These are phyloP conservation scores for Saccharum officinarum DNA, from an alignment of 176 grass and related monocot genomes.

Conservation along the genomic window DNA sequence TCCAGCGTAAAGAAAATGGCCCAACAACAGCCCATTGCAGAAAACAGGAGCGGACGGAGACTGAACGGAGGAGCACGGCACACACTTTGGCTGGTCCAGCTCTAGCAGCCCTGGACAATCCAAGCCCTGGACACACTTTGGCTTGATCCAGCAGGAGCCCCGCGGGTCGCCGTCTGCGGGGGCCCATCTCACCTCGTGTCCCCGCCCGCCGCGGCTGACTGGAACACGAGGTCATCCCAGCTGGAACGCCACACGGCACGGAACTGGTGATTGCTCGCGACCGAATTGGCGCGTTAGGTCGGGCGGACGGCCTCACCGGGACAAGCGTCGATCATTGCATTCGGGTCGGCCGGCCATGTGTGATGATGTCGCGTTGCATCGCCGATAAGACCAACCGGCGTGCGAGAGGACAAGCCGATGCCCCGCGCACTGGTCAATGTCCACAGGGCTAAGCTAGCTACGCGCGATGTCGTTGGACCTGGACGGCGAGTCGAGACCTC, in stretches of 20 bases:
- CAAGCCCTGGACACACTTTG: too few relatives aligned
- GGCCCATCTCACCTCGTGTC: too few relatives aligned
- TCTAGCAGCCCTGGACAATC: too few relatives aligned
- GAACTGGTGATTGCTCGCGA: background rate
- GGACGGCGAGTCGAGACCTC: background rate
- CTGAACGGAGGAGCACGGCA: too few relatives aligned
- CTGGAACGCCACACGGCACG: background rate
- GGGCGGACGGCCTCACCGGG: background rate
- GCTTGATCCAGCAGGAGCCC: too few relatives aligned
- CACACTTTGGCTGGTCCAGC: too few relatives aligned
- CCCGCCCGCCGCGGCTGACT: too few relatives aligned
- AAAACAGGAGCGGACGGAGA: background rate
- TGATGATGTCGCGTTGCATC: background rate
- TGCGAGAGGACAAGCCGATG: background rate
- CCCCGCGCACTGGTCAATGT: conserved; percentile 36
- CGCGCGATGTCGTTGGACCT: background rate
- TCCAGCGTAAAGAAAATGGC: too few relatives aligned
- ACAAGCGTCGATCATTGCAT: background rate
- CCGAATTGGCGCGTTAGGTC: background rate
- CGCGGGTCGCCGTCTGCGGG: too few relatives aligned
- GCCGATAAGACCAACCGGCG: conserved; percentile 31
- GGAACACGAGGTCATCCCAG: background rate
- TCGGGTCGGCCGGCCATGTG: too few relatives aligned
- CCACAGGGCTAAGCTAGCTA: background rate
- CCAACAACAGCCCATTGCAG: background rate